These are phyloP conservation scores for Naganishia albida DNA, from an alignment of 1,284 basidiomycete genomes.

Conservation along the genomic window DNA sequence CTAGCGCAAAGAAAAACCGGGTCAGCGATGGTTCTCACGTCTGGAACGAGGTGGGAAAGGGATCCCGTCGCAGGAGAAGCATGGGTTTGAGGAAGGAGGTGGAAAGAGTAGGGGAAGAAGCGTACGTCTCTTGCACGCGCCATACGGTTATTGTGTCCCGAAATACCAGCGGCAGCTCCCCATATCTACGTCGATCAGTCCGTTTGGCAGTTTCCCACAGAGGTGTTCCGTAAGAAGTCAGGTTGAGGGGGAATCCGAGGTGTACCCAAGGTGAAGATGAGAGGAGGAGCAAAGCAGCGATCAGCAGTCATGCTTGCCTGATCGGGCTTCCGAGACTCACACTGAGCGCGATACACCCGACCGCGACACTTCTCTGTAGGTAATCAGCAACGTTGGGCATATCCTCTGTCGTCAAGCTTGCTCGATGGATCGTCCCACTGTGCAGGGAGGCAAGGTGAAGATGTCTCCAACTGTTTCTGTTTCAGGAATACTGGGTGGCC, in stretches of 20 bases:
- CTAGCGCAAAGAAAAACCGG: background rate
- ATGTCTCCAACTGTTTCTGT: background rate
- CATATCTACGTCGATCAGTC: conserved; percentile 8
- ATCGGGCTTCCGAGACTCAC: conserved; percentile 11
- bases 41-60: no score
- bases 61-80: background rate
- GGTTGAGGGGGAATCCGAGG: no score
- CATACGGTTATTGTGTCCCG: conserved; percentile 23
- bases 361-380: conserved; percentile 19
- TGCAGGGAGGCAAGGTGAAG: background rate
- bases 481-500: background rate
- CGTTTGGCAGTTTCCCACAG: no score
- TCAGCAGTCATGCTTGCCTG: background rate
- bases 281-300: background rate
- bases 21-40: no score
- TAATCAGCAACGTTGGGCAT: conserved; percentile 26
- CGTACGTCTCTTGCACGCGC: conserved; percentile 14
- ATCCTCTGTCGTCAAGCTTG: no score
- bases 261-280: background rate
- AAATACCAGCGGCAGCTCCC: conserved; percentile 22
- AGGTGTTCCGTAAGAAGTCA: no score
- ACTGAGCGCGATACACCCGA: conserved; percentile 23
- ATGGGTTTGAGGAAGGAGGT: background rate
- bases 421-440: no score
- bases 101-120: background rate